A percentile compares a stretch with the other conserved stretches of the same genome.
phyloP scores from a whole-genome alignment of 495 filamentous ascomycete genomes.

The Penicillium longicatenatum region DNA sequence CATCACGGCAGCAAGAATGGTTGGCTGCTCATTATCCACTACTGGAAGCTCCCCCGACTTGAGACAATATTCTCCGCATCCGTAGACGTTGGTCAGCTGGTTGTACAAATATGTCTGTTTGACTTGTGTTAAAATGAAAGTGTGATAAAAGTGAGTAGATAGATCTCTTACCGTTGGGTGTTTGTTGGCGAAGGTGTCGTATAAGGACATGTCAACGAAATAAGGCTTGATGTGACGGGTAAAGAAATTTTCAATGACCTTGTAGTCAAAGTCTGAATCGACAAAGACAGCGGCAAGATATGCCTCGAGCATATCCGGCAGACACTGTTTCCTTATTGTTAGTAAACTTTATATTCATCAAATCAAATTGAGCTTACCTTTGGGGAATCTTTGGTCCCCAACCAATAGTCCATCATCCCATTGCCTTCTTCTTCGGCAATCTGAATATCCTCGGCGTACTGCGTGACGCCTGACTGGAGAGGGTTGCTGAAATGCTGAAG shows the following conservation, averaged over 20 bases:
- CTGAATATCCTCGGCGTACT: slow-evolving; percentile 70
- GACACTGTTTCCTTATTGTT: slow-evolving; percentile 49
- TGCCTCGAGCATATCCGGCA: slow-evolving; percentile 87
- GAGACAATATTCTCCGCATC: slow-evolving; percentile 57
- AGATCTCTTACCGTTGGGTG: slow-evolving; percentile 66
- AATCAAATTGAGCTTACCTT: slow-evolving; percentile 49
- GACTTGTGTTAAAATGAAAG: slow-evolving; percentile 30
- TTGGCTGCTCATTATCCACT: slow-evolving; percentile 44
- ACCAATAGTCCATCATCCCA: slow-evolving; percentile 80
- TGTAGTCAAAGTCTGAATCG: slow-evolving; percentile 81
- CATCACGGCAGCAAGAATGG: slow-evolving; percentile 71
- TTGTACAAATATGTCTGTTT: slow-evolving; percentile 55
- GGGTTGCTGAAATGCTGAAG: slow-evolving; percentile 61
- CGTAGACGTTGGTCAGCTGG: slow-evolving; percentile 50
- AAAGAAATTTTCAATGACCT: slow-evolving; percentile 76
- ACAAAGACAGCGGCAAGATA: slow-evolving; percentile 91
- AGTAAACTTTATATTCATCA: background rate
- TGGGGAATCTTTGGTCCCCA: slow-evolving; percentile 66
- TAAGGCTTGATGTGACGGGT: slow-evolving; percentile 67
- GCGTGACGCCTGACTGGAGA: slow-evolving; percentile 62
- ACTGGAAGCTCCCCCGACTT: slow-evolving; percentile 51
- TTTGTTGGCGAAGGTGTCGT: slow-evolving; percentile 85
- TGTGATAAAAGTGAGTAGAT: slow-evolving; percentile 23
- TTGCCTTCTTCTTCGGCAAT: slow-evolving; percentile 53
- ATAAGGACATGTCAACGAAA: slow-evolving; percentile 86